phyloP scores from a whole-genome alignment of 768 basidiomycete genomes.

The Cystoderma amianthinum region DNA sequence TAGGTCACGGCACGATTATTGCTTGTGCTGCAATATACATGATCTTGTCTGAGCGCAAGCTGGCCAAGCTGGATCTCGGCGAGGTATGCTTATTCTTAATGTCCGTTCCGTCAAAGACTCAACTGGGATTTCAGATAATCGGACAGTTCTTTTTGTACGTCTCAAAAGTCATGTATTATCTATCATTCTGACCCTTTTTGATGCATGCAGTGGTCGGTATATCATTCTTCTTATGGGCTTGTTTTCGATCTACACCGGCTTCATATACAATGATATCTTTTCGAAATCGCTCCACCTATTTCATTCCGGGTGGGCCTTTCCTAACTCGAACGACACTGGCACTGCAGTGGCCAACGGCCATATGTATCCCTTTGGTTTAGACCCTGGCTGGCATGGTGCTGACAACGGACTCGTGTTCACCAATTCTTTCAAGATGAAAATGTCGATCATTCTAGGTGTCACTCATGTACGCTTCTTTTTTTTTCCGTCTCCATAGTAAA shows the following conservation, averaged over 20 bases:
- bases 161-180: constrained; percentile 5
- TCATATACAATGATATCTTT: constrained; percentile 99
- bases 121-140: constrained; percentile 45
- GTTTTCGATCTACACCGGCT: constrained; percentile 93
- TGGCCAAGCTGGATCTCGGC: constrained; percentile 66
- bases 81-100: constrained; percentile 42
- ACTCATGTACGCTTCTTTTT: constrained; percentile 69
- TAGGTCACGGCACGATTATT: constrained; percentile 90
- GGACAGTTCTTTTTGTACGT: constrained; percentile 92
- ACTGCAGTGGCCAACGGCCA: constrained; percentile 51
- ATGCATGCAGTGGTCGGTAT: constrained; percentile 76
- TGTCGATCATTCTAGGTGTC: constrained; percentile 94
- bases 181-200: constrained; percentile 10
- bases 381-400: constrained; percentile 92
- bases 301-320: constrained; percentile 84
- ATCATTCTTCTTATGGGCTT: constrained; percentile 98
- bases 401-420: constrained; percentile 90
- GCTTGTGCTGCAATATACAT: constrained; percentile 71
- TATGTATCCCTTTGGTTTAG: constrained; percentile 90
- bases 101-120: constrained; percentile 3
- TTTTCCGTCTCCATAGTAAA: too few species aligned
- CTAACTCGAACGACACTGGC: constrained; percentile 40
- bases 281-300: constrained; percentile 87
- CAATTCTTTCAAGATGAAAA: constrained; percentile 99
- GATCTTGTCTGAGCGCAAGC: constrained; percentile 80